Evolutionary conservation across 768 basidiomycete species (phyloP).

Genomic region (Paxillus involutus): DNA sequence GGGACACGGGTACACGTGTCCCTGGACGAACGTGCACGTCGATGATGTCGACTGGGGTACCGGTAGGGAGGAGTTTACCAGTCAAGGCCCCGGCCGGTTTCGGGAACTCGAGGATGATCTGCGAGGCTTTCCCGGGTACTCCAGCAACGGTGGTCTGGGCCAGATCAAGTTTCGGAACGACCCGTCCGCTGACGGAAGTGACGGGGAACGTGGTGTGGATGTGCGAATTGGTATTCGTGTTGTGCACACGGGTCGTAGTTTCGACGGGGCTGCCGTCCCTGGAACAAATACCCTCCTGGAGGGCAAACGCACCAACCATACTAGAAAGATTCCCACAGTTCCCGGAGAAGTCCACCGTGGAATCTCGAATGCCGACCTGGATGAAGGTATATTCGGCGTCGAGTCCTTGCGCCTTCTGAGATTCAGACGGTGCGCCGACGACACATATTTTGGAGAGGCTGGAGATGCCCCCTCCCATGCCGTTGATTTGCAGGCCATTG

Average conservation of each 20-base stretch:
- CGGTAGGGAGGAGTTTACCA: constrained; percentile 67
- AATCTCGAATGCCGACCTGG: constrained; percentile 60
- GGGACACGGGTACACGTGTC: constrained; percentile 41
- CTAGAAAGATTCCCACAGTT: constrained; percentile 77
- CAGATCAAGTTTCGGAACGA: constrained; percentile 41
- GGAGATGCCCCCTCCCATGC: constrained; percentile 79
- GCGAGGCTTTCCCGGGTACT: constrained; percentile 63
- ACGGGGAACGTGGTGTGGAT: constrained; percentile 74
- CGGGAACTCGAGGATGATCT: constrained; percentile 65
- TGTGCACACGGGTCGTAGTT: constrained; percentile 58
- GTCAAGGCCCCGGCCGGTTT: constrained; percentile 69
- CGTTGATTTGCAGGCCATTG: constrained; percentile 70
- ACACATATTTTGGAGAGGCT: constrained; percentile 76
- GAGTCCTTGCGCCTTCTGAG: constrained; percentile 42
- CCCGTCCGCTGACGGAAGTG: constrained; percentile 1
- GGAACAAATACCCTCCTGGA: constrained; percentile 61
- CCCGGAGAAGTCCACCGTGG: constrained; percentile 62
- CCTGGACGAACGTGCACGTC: constrained; percentile 25
- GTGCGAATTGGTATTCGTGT: constrained; percentile 70
- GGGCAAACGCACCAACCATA: constrained; percentile 72
- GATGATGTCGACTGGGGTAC: constrained; percentile 46
- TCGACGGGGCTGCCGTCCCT: constrained; percentile 2
- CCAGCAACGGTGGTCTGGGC: constrained; percentile 63
- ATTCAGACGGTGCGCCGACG: constrained; percentile 48
- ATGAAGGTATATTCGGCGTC: constrained; percentile 75